Evolutionary conservation across 129 eudicot species (phyloP).

Genomic region (Centaurea solstitialis): DNA sequence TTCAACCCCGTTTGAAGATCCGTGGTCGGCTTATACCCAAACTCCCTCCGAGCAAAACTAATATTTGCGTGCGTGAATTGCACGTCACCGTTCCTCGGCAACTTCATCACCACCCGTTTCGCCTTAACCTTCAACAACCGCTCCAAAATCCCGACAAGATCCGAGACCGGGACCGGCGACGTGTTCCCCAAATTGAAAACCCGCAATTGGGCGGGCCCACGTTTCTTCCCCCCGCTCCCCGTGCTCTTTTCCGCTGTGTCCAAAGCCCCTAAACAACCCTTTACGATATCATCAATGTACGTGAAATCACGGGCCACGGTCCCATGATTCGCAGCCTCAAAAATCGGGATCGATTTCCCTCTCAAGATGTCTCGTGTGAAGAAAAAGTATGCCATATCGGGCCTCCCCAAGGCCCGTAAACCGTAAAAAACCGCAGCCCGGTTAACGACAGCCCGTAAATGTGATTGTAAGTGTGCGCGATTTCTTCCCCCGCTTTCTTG

Average conservation of each 20-base stretch:
- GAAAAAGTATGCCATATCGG: slow-evolving; percentile 91
- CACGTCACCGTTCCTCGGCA: slow-evolving; percentile 88
- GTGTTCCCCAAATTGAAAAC: slow-evolving; percentile 84
- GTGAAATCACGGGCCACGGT: slow-evolving; percentile 87
- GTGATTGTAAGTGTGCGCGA: slow-evolving; percentile 85
- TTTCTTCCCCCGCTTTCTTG: slow-evolving; percentile 83
- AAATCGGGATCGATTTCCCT: slow-evolving; percentile 64
- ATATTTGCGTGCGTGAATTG: slow-evolving; percentile 83
- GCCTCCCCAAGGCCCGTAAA: slow-evolving; percentile 96
- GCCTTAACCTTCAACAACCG: slow-evolving; percentile 75
- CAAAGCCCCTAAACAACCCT: slow-evolving; percentile 81
- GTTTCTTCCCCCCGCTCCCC: slow-evolving; percentile 86
- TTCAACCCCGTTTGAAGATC: slow-evolving; percentile 88
- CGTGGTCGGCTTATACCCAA: slow-evolving; percentile 75
- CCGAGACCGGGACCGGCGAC: slow-evolving; percentile 75
- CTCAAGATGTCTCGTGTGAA: slow-evolving; percentile 67
- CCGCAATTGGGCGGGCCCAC: slow-evolving; percentile 70
- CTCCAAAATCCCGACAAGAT: slow-evolving; percentile 76
- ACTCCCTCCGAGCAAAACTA: slow-evolving; percentile 65
- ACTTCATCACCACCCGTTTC: slow-evolving; percentile 56
- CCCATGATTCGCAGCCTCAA: slow-evolving; percentile 76
- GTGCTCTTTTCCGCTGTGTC: slow-evolving; percentile 92
- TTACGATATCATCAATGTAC: slow-evolving; percentile 82
- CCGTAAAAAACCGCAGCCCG: slow-evolving; percentile 78
- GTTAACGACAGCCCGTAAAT: slow-evolving; percentile 78